These are phyloP conservation scores for Sonneratia caseolaris DNA, from an alignment of 345 rosid genomes.

Conservation along the genomic window DNA sequence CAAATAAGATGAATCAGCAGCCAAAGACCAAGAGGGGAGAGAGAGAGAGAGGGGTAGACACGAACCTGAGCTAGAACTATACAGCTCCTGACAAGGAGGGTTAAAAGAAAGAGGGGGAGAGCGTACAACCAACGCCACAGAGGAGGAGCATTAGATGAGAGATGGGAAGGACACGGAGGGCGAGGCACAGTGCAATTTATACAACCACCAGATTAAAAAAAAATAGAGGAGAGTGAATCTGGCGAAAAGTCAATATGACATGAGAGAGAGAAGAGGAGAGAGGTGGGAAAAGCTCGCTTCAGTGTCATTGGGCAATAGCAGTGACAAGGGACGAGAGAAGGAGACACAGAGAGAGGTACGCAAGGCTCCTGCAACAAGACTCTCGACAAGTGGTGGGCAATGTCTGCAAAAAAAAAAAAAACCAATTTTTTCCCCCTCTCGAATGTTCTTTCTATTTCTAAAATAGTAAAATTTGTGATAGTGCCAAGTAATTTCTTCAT, in stretches of 20 bases:
- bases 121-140: not conserved
- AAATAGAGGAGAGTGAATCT: not conserved
- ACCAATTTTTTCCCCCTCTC: too few species aligned
- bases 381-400: too few species aligned
- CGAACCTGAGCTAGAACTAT: conserved; percentile 26
- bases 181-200: conserved; percentile 19
- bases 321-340: too few species aligned
- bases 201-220: not conserved
- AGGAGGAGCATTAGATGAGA: not conserved
- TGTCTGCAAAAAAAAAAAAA: too few species aligned
- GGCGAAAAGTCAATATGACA: not conserved
- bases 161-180: not conserved
- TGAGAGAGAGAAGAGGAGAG: conserved; percentile 12
- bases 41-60: not conserved
- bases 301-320: too few species aligned
- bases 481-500: too few species aligned
- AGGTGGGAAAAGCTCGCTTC: not conserved
- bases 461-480: too few species aligned
- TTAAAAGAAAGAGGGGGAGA: not conserved
- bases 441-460: too few species aligned
- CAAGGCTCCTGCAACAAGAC: too few species aligned
- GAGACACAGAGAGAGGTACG: too few species aligned
- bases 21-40: not conserved
- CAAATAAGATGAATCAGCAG: too few species aligned
- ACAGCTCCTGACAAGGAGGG: conserved; percentile 16